phyloP scores from a whole-genome alignment of 345 rosid genomes.

The Ricinus communis region DNA sequence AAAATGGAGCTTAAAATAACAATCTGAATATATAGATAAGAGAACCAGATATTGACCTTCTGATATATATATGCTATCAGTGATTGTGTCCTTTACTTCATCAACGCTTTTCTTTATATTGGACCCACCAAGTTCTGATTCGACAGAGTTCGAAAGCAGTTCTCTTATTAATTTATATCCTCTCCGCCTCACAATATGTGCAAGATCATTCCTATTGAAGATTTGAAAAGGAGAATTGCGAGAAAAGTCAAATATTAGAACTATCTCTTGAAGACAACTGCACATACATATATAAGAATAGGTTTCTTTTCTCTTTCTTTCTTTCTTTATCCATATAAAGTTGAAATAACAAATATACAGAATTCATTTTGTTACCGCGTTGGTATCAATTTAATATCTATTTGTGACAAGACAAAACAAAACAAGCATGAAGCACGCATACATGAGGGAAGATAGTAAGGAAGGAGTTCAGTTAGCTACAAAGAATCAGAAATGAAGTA shows the following conservation, averaged over 20 bases:
- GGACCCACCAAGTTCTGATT: conserved; percentile 27
- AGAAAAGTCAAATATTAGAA: not conserved
- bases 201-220: conserved; percentile 73
- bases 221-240: conserved; percentile 14
- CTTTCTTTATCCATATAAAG: not conserved
- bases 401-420: not conserved
- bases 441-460: not conserved
- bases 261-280: not conserved
- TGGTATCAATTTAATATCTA: not conserved
- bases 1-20: conserved; percentile 5
- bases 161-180: conserved; percentile 68
- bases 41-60: conserved; percentile 44
- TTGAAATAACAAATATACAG: too few species aligned
- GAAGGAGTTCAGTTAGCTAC: not conserved
- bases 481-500: not conserved
- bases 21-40: not conserved
- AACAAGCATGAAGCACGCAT: not conserved
- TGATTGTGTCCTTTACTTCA: conserved; percentile 19
- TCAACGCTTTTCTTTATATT: conserved; percentile 20
- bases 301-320: not conserved
- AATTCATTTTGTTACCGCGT: not conserved
- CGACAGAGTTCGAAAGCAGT: conserved; percentile 51
- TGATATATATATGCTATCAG: conserved; percentile 16
- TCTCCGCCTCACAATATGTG: conserved; percentile 79
- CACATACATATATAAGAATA: not conserved